Base-by-base conservation (phyloP, 768 basidiomycete species). In the Astraeus odoratus region DNA sequence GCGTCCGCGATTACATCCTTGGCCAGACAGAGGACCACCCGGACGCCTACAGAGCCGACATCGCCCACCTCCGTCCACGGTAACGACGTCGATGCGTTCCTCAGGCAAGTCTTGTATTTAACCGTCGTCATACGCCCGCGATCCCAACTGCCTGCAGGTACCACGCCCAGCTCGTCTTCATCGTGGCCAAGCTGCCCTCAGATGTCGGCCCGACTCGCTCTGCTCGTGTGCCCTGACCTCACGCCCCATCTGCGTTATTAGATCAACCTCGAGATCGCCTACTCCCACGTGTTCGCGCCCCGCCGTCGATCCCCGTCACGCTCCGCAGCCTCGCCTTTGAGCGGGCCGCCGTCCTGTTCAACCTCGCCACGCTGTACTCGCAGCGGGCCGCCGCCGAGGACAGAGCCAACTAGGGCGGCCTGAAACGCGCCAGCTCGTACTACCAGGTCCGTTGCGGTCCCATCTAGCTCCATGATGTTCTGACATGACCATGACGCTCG, bases 91-190 rank as follows among this genome's bases (percentile, higher is more conserved):
- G 64, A 78, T 50, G 56, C 71, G 4, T 57, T 72, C 37, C 55
- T 84, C 44, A 71, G 73, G 93, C 92, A 53, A 50, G n/a, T n/a
- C n/a, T n/a, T 38, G 43, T 13, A 35, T 13, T 8, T 3, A 25
- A 40, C 40, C 44, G 39, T 36, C 52, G 27, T 29, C 7, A 6
- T 29, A 12, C 6, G 7, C 27, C 27, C 27, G 27, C 27, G 12
- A 12, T n/a, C n/a, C n/a, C n/a, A n/a, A n/a, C n/a, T n/a, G n/a
- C n/a, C n/a, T 12, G 12, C 6, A 97, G 95, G 36, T 98, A 98
- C 60, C 87, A 96, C 53, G 87, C 91, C 3, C 94, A 95, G 59
- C 78, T 97, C 29, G 71, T 81, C 0, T 92, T 85, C 49, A 76
- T 93, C 25, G 64, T 88, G 50, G 80, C 83, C 10, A 97, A 97